Base-by-base conservation (phyloP, 805 yeast species). In the Candida jianshihensis region DNA sequence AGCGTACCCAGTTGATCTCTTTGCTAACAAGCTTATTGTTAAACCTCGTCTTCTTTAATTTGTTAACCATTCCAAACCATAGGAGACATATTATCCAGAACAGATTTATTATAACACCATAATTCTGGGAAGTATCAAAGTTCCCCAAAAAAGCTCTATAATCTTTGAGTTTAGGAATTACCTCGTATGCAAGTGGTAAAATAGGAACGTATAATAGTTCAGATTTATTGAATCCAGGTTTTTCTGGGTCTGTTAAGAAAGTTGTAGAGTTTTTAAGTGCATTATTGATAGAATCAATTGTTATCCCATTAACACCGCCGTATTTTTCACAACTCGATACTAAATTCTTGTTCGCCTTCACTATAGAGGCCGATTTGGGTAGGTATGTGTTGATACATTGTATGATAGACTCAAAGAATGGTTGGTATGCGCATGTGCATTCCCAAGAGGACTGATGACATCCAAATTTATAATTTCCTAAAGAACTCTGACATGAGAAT, bases 131-230 rank as follows among this genome's bases (percentile, higher is more conserved):
- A 6, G 19, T 17, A 37, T 52, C 55, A 27, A 44, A 42, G 28
- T 52, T 52, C 1, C 53, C 51, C 29, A 52, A 33, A 21, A 52
- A 52, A 9, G 55, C 53, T 12, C 39, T 38, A 21, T 49, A 50
- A 34, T 52, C 57, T 29, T 43, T 36, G 6, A 50, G 33, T 28
- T 33, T 42, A 7, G 41, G 32, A 0, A 26, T n/a, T 4, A 48
- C 45, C 1, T 33, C 34, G 1, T 36, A 26, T 19, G 20, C 29
- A 9, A 30, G 12, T 0, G 47, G 46, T 9, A 49, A 35, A 1
- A 51, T 37, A 2, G 56, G 56, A 0, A 30, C 33, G 31, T 42
- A 42, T 4, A 38, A 36, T 3, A 30, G 13, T 1, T 34, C 41
- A 13, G 19, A 14, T 6, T 5, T 1, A 13, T 26, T 26, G 15